Evolutionary conservation across 495 filamentous ascomycete species (phyloP), one percentile per base, ranked within the genome.

Genomic region (Penicillium pulvis): DNA sequence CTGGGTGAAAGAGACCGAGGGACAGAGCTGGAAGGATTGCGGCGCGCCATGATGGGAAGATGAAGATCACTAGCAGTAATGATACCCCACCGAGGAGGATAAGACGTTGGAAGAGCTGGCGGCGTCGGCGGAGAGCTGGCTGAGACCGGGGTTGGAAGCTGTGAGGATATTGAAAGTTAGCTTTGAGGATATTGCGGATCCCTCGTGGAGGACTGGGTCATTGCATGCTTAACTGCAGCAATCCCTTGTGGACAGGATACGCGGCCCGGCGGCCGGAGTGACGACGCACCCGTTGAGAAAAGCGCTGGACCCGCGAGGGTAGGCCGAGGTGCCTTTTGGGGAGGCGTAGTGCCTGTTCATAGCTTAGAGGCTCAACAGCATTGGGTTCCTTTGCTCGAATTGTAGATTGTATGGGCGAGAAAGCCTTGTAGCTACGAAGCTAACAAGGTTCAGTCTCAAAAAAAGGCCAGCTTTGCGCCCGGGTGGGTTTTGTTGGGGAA

Each of bases 91-190:
- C 75, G 56, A 82, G 56, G 14, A 80, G 63, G 49, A 77, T 84
- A 62, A 96, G 70, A 66, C 89, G 88, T 49, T 89, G 73, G 42
- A 95, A 68, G 24, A 95, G 80, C 66, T 88, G 88, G 67, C 82
- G 84, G 71, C 92, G 85, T 70, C 90, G 83, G 68, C 91, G 85
- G 57, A 88, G 70, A 20, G 88, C 83, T 53, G 88, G 85, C 64
- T 90, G 87, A 61, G 91, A 83, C 70, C 93, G 85, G 51, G 93
- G 91, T 72, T 94, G 90, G 68, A 96, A 98, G 74, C 93, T 97
- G 66, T 23, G 17, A 20, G 41, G 33, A 53, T 47, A 31, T 43
- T 54, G 54, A 43, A 47, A 44, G 30, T 51, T 19, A 52, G 36
- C 46, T 30, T 49, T 49, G 26, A 33, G 26, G n/a, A 14, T 48